Evolutionary conservation across 495 filamentous ascomycete genomes (phyloP), one percentile per base, ranked within the genome.

Genomic region (Penicillium manginii): DNA sequence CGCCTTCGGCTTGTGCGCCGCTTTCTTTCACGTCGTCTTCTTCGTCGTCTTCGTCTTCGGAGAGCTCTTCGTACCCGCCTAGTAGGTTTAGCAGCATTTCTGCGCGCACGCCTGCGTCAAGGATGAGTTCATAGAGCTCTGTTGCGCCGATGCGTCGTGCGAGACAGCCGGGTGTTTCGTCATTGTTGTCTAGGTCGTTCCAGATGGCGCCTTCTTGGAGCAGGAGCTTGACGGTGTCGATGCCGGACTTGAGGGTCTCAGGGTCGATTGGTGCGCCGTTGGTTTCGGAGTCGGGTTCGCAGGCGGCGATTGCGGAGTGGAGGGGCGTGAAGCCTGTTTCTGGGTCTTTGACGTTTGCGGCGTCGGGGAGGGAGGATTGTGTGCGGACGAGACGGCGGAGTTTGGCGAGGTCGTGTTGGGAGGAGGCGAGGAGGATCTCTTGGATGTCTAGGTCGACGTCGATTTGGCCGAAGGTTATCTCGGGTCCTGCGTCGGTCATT

Each of bases 131-230:
- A 68, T 98, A 98, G 46, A 97, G 69, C 54, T 88, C 86, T n/a
- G 66, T 76, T 60, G 88, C 71, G 0, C 87, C 88, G 14, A 96
- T 73, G 32, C 92, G 77, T 39, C 77, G 77, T 11, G 94, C 94
- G 17, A 97, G 66, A 74, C 96, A 98, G 1, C 91, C 94, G 0
- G 94, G 93, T 14, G 96, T 98, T 81, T 98, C 92, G 55, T 89
- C 81, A 45, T 89, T 86, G 37, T 78, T 74, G 63, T 98, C 91
- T 3, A 98, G 78, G 71, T 96, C 92, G 74, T 98, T 98, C 94
- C 94, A 98, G 54, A 98, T 97, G 5, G 91, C 96, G 2, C 94
- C 94, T 67, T 90, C 86, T 63, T 92, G 79, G 51, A 98, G 78
- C 22, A 98, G 78, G 63, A 96, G 84, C 52, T 81, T 82, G 15